Percentiles rank a stretch among this genome's conserved stretches.
Evolutionary conservation across 2,329 filamentous ascomycete genomes (phyloP).

Genomic region (Sporothrix brasiliensis): DNA sequence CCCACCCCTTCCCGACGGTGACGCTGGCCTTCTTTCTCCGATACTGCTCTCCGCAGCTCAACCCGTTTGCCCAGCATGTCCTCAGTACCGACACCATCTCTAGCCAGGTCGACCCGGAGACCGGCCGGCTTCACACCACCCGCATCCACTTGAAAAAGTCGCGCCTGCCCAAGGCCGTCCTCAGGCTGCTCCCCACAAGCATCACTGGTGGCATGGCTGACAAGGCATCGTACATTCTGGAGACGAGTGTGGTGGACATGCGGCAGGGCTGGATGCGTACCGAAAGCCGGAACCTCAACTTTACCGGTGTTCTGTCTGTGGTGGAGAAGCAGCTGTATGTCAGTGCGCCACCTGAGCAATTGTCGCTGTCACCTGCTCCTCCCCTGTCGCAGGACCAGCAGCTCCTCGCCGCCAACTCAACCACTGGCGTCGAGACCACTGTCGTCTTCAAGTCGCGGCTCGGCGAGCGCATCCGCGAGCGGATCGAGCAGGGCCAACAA

Average conservation of each 20-base stretch:
- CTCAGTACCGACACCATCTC: conserved; percentile 81
- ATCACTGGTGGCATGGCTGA: conserved; percentile 67
- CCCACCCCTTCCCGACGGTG: conserved; percentile 81
- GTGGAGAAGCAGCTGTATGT: conserved; percentile 74
- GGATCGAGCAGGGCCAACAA: conserved; percentile 50
- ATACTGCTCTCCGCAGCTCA: conserved; percentile 71
- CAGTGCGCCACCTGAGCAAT: conserved; percentile 35
- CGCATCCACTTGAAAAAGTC: conserved; percentile 82
- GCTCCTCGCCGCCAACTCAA: conserved; percentile 40
- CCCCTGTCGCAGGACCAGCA: conserved; percentile 30
- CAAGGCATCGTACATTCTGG: conserved; percentile 78
- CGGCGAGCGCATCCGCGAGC: conserved; percentile 67
- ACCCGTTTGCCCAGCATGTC: conserved; percentile 81
- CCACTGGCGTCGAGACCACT: conserved; percentile 71
- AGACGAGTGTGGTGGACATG: conserved; percentile 77
- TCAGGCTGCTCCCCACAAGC: conserved; percentile 73
- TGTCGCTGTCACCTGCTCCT: conserved; percentile 9
- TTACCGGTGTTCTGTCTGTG: conserved; percentile 76
- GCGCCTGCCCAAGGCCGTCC: conserved; percentile 71
- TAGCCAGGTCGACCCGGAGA: conserved; percentile 70
- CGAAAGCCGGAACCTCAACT: conserved; percentile 79
- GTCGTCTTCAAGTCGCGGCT: conserved; percentile 73
- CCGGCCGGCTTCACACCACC: conserved; percentile 74
- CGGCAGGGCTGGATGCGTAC: conserved; percentile 81
- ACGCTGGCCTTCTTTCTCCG: conserved; percentile 88